Evolutionary conservation across 495 filamentous ascomycete species (phyloP), one percentile per base, ranked within the genome.

Genomic region (Hypoxylon perforatum): DNA sequence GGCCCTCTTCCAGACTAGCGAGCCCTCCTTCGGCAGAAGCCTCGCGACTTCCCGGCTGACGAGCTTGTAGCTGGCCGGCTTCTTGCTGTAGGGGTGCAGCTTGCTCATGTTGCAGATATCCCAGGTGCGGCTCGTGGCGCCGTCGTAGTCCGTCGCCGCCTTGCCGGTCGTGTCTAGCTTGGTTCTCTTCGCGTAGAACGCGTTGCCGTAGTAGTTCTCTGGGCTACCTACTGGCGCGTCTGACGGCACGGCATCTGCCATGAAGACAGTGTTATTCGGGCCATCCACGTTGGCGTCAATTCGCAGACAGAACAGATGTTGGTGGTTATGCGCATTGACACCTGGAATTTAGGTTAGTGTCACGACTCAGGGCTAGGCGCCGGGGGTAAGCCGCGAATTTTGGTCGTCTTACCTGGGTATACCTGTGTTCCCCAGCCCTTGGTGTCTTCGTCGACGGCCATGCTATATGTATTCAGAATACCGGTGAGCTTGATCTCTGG

Each of bases 401-500:
- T 81, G 5, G 81, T 83, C 66, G 90, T 92, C 69, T 92, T 91
- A 42, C 92, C 92, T 2, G 92, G 92, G 67, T 95, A 96, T 19
- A 98, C 94, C 68, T 96, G 90, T 6, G 93, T 97, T 55, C 94
- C 94, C 91, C 92, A 98, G 57, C 92, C 92, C 14, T 91, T 78
- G 8, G 90, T 91, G 67, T 95, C 91, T 76, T 97, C 94, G 49
- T 90, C 92, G 0, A 90, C 88, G 61, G 86, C 85, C 85, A 97
- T 89, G 58, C 89, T 80, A 72, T 96, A 97, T 12, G 94, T 98
- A 79, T 97, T 97, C 14, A 98, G 80, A 78, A 98, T 97, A 62
- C 94, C 94, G 1, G 94, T 97, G 47, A 97, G 88, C 75, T 95
- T 97, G 78, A 98, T 91, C 78, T 98, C 94, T 45, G 94, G 89